Base-by-base conservation (phyloP, 768 basidiomycete species). In the Strobilomyces echinocephalus region DNA sequence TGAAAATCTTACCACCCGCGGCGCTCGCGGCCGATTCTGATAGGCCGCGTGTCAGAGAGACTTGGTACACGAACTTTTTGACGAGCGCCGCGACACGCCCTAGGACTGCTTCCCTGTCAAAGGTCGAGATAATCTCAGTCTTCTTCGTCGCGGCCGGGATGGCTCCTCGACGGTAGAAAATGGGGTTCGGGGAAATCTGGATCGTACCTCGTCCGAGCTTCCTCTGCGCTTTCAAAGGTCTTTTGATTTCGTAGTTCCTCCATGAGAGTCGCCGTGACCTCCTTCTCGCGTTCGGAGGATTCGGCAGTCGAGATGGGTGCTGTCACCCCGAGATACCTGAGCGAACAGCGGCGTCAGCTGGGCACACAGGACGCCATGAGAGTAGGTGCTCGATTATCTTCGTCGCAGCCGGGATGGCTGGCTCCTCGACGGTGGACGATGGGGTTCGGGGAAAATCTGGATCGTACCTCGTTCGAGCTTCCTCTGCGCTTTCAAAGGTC, bases 1-100 rank as follows among this genome's bases (percentile, higher is more conserved):
- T 98, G 71, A 93, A 99, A 68, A 99, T 98, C 77, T 98, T 95
- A 58, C 95, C 97, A 48, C 97, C 97, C 9, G 97, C 92, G 46
- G 90, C 85, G 48, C 74, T 81, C 9, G 95, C 95, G 1, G 91
- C 88, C 18, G 86, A 73, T 58, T 97, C 94, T 30, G 94, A 95
- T 43, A 95, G 75, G 8, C 95, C 95, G 38, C 79, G 81, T 41
- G 81, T 73, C 53, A 95, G 68, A 8, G 89, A 87, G 1, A 95
- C 84, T 57, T 82, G 81, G 64, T 82, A 83, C 46, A 99, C 97
- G 67, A 98, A 99, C 66, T 90, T 84, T 74, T 92, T 93, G 60
- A 97, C 92, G 26, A 97, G 78, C 49, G 85, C 82, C 40, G 91
- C 85, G 43, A 99, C 83, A 43, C 90, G 86, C 16, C 91, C 95